Evolutionary conservation across 1,284 basidiomycete genomes (phyloP).

Genomic region (Ganoderma resinaceum): DNA sequence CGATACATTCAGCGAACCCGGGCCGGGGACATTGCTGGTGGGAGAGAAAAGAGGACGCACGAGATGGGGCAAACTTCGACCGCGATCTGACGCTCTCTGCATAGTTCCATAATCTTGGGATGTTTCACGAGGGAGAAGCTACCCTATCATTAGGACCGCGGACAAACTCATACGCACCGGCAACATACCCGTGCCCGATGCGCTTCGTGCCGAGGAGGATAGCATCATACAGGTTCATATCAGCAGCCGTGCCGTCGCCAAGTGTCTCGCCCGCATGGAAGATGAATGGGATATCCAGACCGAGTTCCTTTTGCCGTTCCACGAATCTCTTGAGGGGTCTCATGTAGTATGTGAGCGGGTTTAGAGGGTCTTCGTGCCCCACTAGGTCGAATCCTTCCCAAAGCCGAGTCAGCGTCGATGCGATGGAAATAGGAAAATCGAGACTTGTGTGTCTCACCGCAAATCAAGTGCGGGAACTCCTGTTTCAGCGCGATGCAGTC

Average conservation of each 20-base stretch:
- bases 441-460: neutral
- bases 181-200: conserved; percentile 76
- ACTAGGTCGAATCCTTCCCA: conserved; percentile 81
- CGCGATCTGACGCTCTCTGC: conserved; percentile 66
- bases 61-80: conserved; percentile 79
- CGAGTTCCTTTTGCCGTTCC: conserved; percentile 60
- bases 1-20: conserved; percentile 17
- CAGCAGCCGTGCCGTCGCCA: conserved; percentile 73
- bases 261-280: conserved; percentile 84
- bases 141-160: neutral
- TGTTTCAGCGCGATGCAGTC: conserved; percentile 79
- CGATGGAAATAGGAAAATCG: neutral
- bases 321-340: conserved; percentile 70
- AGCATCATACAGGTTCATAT: conserved; percentile 81
- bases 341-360: conserved; percentile 71
- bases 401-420: neutral
- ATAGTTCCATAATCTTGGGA: conserved; percentile 71
- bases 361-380: conserved; percentile 72
- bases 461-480: conserved; percentile 67
- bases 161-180: conserved; percentile 17
- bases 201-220: conserved; percentile 78
- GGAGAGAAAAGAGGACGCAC: conserved; percentile 46
- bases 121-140: conserved; percentile 81
- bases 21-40: neutral
- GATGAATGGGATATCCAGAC: conserved; percentile 77